Base-by-base conservation (phyloP, 345 rosid species). In the Boechera retrofracta region DNA sequence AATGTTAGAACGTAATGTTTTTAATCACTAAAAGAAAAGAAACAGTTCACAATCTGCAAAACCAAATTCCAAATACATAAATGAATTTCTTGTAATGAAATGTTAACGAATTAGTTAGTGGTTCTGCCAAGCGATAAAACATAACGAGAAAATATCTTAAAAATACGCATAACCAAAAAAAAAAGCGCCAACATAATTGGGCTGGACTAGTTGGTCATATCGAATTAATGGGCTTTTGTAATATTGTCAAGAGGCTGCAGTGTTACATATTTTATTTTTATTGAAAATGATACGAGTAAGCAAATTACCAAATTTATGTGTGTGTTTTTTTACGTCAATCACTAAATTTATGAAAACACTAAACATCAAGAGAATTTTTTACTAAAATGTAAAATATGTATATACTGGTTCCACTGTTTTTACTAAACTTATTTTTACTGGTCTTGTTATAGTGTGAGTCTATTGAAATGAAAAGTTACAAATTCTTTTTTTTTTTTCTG, bases 161-260 rank as follows among this genome's bases (percentile, higher is more conserved):
- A 51, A 18, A 32, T 13, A 21, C 12, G 44, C 44, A 39, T 45
- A 45, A 45, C 49, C n/a, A 45, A 44, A 13, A 44, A 44, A 13
- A 6, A 3, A 0, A 1, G 18, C 32, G 36, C 35, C 18, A 28
- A 39, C 29, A 6, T 21, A 38, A 31, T 11, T 51, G 56, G 57
- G 71, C 33, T 26, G 6, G 42, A 16, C 15, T 38, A 48, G 49
- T 24, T 48, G 35, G 67, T 60, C 67, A 62, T 39, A 36, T 38
- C 12, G 7, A 62, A 51, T 42, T 28, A 21, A 54, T 18, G 64
- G 47, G 57, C 64, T 62, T 64, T 62, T 29, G 44, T 39, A 39
- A 39, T 28, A n/a, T 31, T 39, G 13, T 21, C 33, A 24, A 58
- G 41, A 71, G 8, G 66, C 10, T 16, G 32, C 24, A 42, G 24